These are phyloP conservation scores for Gossypium thurberi DNA, from an alignment of 345 rosid genomes.

Conservation along the genomic window DNA sequence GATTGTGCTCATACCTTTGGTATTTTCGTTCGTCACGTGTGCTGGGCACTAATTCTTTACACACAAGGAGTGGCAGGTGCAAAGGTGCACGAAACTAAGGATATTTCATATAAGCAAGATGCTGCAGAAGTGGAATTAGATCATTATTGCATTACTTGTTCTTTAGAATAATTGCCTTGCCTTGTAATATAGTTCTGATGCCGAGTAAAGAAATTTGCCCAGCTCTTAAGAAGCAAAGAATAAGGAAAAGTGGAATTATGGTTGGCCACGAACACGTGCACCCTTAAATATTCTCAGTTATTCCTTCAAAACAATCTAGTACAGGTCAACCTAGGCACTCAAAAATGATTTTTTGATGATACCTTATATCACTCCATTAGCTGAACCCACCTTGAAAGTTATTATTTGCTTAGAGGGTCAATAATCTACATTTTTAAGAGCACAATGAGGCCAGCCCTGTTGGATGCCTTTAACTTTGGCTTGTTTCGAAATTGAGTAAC, in stretches of 20 bases:
- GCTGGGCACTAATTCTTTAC: background rate
- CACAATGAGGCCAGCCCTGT: background rate
- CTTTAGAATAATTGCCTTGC: background rate
- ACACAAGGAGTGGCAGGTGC: background rate
- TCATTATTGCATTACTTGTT: background rate
- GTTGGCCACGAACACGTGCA: background rate
- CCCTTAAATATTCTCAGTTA: background rate
- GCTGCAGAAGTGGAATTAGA: background rate
- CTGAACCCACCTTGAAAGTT: background rate
- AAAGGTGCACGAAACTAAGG: background rate
- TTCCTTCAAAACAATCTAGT: background rate
- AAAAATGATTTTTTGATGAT: background rate
- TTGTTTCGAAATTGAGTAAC: background rate
- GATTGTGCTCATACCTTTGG: background rate
- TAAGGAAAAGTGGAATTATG: background rate
- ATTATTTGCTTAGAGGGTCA: background rate
- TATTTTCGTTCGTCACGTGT: background rate
- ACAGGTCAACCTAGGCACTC: background rate
- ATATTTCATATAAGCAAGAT: background rate
- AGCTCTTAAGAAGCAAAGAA: background rate
- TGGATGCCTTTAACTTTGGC: conserved; percentile 1
- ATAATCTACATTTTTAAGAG: background rate
- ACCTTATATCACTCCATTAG: background rate
- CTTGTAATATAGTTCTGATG: background rate
- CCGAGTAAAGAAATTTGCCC: background rate